Base-by-base conservation (phyloP, 192 early-diverging fungal species). In the Radiomyces spectabilis region DNA sequence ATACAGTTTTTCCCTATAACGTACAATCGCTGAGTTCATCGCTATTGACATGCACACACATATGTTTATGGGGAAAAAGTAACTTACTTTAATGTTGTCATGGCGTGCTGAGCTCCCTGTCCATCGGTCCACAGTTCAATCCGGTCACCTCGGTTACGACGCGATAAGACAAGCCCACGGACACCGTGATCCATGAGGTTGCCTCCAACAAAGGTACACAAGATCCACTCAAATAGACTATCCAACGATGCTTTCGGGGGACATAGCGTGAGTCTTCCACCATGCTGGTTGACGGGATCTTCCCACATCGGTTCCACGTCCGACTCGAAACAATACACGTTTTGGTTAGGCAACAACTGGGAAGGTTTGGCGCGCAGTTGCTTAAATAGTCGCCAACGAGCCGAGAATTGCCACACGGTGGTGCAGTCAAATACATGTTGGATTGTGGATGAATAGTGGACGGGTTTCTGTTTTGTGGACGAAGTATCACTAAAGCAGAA, bases 291-390 rank as follows among this genome's bases (percentile, higher is more conserved):
- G n/a, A 53, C 60, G 3, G 80, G 79, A 53, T 91, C 88, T 74
- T 91, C 88, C 86, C 88, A 88, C 78, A 81, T 79, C 2, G 88
- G 88, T 52, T 85, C 72, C 37, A 91, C 73, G 0, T 84, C 85
- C 31, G 80, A 66, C 45, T 81, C 73, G 68, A 91, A 91, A 53
- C 70, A 79, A 31, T 75, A 71, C 25, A 89, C 41, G 33, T 86
- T 86, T 52, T 88, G 88, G 63, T 91, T 86, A 15, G 74, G 30
- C 18, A 58, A 41, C 61, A 75, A 63, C n/a, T 63, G 59, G 0
- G 68, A 63, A 9, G 71, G 71, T 33, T 55, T 51, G 5, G 27
- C 19, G 2, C 61, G 53, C 2, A 63, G 59, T 44, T 73, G 53
- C 29, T 72, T 61, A 8, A 66, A 61, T 24, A 61, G 45, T 9